Percentiles rank a stretch among this genome's conserved stretches.
Evolutionary conservation across 2,329 filamentous ascomycete genomes (phyloP).

Genomic region (Microsporum audouinii): DNA sequence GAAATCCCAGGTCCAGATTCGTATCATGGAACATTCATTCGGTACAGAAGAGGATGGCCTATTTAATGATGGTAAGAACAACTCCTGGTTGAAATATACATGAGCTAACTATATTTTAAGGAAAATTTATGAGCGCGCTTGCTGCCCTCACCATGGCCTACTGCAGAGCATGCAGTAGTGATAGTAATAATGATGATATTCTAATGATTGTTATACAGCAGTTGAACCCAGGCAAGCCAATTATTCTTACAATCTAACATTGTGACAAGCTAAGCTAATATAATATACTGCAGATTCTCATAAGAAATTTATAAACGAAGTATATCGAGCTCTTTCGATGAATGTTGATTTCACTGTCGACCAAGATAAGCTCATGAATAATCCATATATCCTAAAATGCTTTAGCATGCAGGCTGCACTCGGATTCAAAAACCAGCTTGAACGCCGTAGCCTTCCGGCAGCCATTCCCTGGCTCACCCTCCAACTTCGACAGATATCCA

Average conservation of each 20-base stretch:
- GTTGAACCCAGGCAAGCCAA: slow-evolving; percentile 28
- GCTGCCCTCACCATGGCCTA: slow-evolving; percentile 49
- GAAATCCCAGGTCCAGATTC: slow-evolving; percentile 30
- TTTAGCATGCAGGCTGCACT: slow-evolving; percentile 70
- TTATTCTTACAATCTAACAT: background rate
- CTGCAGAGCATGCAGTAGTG: slow-evolving; percentile 37
- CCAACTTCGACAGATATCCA: slow-evolving; percentile 58
- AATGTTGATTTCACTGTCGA: slow-evolving; percentile 76
- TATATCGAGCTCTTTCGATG: slow-evolving; percentile 58
- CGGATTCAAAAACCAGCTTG: slow-evolving; percentile 55
- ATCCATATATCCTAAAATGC: slow-evolving; percentile 60
- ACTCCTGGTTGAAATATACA: background rate
- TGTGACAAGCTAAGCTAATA: background rate
- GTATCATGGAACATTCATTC: slow-evolving; percentile 31
- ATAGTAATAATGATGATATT: slow-evolving; percentile 56
- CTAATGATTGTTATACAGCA: slow-evolving; percentile 53
- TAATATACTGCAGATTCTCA: slow-evolving; percentile 41
- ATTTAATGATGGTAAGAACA: slow-evolving; percentile 29
- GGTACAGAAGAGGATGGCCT: slow-evolving; percentile 25
- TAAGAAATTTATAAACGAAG: slow-evolving; percentile 52
- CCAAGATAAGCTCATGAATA: slow-evolving; percentile 61
- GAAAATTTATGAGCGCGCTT: slow-evolving; percentile 42
- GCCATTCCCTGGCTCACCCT: slow-evolving; percentile 66
- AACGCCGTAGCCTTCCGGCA: slow-evolving; percentile 52
- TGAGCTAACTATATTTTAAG: slow-evolving; percentile 15